These are phyloP conservation scores for Metschnikowia arizonensis DNA, from an alignment of 805 yeast species.

Conservation along the genomic window DNA sequence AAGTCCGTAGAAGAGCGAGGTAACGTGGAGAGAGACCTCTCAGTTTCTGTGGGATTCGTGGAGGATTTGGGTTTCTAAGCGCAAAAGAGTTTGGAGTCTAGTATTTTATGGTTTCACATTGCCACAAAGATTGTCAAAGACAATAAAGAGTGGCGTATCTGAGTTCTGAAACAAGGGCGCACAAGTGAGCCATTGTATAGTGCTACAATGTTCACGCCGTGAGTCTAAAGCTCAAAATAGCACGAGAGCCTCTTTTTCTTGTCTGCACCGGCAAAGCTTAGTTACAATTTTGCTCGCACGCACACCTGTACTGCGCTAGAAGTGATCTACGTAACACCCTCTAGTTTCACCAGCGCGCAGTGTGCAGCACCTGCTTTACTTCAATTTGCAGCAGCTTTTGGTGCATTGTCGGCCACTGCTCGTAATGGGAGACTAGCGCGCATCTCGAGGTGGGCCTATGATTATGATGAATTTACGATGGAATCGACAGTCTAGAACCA, in stretches of 20 bases:
- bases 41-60: background rate
- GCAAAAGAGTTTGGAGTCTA: background rate
- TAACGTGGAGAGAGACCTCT: slow-evolving; percentile 1
- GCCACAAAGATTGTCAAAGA: background rate
- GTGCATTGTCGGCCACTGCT: slow-evolving; percentile 3
- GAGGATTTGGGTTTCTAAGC: background rate
- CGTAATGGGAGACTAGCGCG: background rate
- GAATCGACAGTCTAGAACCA: background rate
- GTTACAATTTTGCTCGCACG: background rate
- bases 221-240: background rate
- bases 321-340: slow-evolving; percentile 2
- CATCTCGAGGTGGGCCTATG: slow-evolving; percentile 3
- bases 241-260: background rate
- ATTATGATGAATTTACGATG: background rate
- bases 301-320: slow-evolving; percentile 6
- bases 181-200: background rate
- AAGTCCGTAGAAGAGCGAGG: background rate
- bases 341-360: slow-evolving; percentile 5
- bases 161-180: background rate
- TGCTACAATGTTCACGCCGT: background rate
- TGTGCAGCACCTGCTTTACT: slow-evolving; percentile 2
- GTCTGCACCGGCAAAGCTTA: background rate
- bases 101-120: background rate
- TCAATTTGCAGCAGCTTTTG: slow-evolving; percentile 5
- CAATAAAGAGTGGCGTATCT: background rate